Evolutionary conservation across 106 monocot species (phyloP), one percentile per base, ranked within the genome.

Genomic region (Phalaenopsis aphrodite): DNA sequence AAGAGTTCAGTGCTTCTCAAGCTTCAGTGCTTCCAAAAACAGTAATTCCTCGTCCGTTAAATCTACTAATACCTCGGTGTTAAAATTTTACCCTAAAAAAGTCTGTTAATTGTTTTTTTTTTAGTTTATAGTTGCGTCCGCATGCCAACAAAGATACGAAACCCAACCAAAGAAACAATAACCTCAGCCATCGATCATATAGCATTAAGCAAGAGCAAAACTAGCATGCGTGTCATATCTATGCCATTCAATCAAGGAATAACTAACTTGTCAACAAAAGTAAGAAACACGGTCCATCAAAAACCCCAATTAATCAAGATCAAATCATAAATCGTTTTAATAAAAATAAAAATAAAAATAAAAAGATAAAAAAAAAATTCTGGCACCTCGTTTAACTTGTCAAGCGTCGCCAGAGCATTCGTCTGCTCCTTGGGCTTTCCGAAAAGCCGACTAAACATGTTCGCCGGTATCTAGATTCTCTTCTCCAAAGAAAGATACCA

Each of bases 401-500:
- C 95, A 0, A 95, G 84, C 23, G 91, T 91, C 39, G 88, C 76
- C 83, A 95, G 84, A 17, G 95, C 83, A 85, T 85, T 93, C 42
- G 95, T 49, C 80, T 95, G 87, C 80, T 93, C 85, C 87, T 95
- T 93, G 24, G 93, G 93, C 82, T 93, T 95, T 46, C 95, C 93
- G 76, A 95, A 93, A 5, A 95, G 47, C 78, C 80, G 84, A 55
- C 36, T 83, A 81, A 95, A 93, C 93, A 95, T 90, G 36, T 49
- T 75, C 30, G 74, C 74, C 42, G 69, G 39, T 8, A 39, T 69
- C 69, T 69, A 38, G 14, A 69, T 39, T 65, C 23, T 23, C 64
- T 65, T 71, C 43, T 17, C 74, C 74, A 74, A 45, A 45, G 74
- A 6, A 45, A 18, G 41, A 74, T 2, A n/a, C 43, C 74, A 39